These are phyloP conservation scores for Bidens hawaiensis DNA, from an alignment of 140 eudicot genomes.

Conservation along the genomic window DNA sequence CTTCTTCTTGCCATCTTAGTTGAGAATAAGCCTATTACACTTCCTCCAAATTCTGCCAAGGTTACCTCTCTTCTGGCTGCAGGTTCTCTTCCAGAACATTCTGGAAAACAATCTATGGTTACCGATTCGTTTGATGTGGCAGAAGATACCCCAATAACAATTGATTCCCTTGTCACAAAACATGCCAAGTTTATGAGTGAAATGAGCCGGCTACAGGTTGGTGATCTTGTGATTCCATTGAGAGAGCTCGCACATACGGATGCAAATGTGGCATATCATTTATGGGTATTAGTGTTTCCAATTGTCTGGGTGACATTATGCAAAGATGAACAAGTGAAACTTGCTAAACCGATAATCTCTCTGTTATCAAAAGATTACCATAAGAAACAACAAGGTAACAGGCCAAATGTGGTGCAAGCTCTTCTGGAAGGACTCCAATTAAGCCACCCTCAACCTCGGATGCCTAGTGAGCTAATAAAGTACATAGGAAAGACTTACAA, in stretches of 20 bases:
- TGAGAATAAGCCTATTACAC: slow-evolving; percentile 89
- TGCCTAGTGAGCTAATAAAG: slow-evolving; percentile 98
- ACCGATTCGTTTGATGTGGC: slow-evolving; percentile 60
- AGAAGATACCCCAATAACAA: slow-evolving; percentile 73
- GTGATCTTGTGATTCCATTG: slow-evolving; percentile 81
- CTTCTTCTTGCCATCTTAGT: slow-evolving; percentile 96
- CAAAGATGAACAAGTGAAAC: slow-evolving; percentile 94
- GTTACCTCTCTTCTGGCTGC: slow-evolving; percentile 69
- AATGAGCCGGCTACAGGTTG: slow-evolving; percentile 91
- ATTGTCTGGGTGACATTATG: slow-evolving; percentile 98
- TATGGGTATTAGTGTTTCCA: slow-evolving; percentile 99
- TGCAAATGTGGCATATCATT: slow-evolving; percentile 94
- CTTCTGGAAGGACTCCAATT: slow-evolving; percentile 96
- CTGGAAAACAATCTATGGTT: slow-evolving; percentile 71
- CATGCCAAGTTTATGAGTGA: slow-evolving; percentile 77
- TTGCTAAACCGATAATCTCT: slow-evolving; percentile 94
- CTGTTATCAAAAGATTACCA: slow-evolving; percentile 94
- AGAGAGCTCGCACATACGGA: slow-evolving; percentile 97
- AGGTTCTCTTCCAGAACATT: slow-evolving; percentile 46
- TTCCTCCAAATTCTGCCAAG: slow-evolving; percentile 96
- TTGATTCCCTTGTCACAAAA: slow-evolving; percentile 70
- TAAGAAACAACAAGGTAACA: slow-evolving; percentile 86
- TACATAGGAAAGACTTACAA: slow-evolving; percentile 95
- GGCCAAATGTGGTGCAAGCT: slow-evolving; percentile 99
- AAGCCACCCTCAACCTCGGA: slow-evolving; percentile 99